Conservation (phyloP, 2,329 filamentous ascomycete genomes). For the Ascochyta lentis region DNA sequence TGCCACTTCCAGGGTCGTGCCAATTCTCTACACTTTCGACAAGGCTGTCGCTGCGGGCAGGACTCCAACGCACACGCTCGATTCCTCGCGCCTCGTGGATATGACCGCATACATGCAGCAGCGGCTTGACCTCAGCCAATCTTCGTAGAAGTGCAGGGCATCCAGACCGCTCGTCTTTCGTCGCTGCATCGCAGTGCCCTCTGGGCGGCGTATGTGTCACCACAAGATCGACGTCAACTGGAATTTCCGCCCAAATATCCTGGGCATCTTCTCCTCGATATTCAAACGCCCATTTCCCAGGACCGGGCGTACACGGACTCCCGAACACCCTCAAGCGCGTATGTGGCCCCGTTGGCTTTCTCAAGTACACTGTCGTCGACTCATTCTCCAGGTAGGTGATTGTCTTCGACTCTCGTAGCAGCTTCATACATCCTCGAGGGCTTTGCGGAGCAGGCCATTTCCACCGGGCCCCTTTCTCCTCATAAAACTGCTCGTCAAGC, state of each 20-base stretch:
- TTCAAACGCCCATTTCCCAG: conserved; percentile 70
- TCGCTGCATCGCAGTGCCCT: conserved; percentile 61
- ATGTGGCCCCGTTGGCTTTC: conserved; percentile 57
- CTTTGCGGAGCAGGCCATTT: conserved; percentile 65
- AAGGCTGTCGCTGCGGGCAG: conserved; percentile 33
- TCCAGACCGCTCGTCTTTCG: conserved; percentile 53
- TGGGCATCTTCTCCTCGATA: conserved; percentile 58
- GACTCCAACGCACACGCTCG: conserved; percentile 67
- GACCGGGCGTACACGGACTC: conserved; percentile 68
- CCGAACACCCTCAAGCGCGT: conserved; percentile 69
- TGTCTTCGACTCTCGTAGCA: conserved; percentile 58
- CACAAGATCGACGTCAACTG: conserved; percentile 68
- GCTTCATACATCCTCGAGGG: conserved; percentile 58
- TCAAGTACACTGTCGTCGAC: conserved; percentile 62
- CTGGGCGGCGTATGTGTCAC: conserved; percentile 74
- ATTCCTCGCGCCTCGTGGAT: conserved; percentile 72
- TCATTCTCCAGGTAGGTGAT: conserved; percentile 72
- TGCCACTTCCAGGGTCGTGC: conserved; percentile 64
- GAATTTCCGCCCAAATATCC: conserved; percentile 67
- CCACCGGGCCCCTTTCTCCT: conserved; percentile 59
- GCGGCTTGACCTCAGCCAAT: conserved; percentile 67
- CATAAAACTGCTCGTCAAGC: conserved; percentile 69
- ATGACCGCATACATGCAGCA: conserved; percentile 73
- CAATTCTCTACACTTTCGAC: conserved; percentile 54
- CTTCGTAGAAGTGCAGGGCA: conserved; percentile 66